Base-by-base conservation (phyloP, 1,284 basidiomycete species). In the Apiotrichum siamense region DNA sequence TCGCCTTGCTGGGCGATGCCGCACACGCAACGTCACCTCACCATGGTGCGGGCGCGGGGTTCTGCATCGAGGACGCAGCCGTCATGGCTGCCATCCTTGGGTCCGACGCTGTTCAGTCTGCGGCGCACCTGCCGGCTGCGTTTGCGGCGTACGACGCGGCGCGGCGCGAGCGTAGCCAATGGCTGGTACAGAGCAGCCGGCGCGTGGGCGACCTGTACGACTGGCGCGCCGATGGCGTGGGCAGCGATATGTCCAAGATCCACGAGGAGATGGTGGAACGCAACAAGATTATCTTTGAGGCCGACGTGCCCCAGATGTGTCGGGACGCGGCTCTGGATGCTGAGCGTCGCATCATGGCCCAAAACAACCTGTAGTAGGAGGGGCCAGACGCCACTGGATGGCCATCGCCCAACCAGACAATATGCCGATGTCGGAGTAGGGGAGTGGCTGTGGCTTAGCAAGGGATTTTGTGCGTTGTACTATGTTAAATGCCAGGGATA, bases 11-110 rank as follows among this genome's bases (percentile, higher is more conserved):
- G 18, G 58, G 58, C 9, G 58, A 60, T 23, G 55, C 58, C 11
- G 58, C 52, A 2, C 58, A 60, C 31, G 58, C 55, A 6, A 60
- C 58, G 3, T 51, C 52, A 9, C 58, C 58, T 7, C 58, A 60
- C 47, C 55, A 60, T 26, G 58, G 58, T n/a, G 52, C 58, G 2
- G 58, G 58, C 5, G 58, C 58, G 2, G 58, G 58, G 2, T 53
- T 60, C 36, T 54, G 55, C 35, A 47, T 60, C 39, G 58, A 60
- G 44, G 58, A 60, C 42, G 52, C 55, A 9, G 55, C 53, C 3
- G 47, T 55, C 3, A 31, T 60, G 31, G 48, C 47, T 3, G 38
- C 50, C 9, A 40, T 60, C 24, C 48, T 60, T 13, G 33, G 39
- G 3, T 43, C 44, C 18, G 24, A 38, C 7, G 23, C 35, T 1